These are phyloP conservation scores for Ormosia semicastrata DNA, from an alignment of 306 rosid genomes.

Conservation along the genomic window DNA sequence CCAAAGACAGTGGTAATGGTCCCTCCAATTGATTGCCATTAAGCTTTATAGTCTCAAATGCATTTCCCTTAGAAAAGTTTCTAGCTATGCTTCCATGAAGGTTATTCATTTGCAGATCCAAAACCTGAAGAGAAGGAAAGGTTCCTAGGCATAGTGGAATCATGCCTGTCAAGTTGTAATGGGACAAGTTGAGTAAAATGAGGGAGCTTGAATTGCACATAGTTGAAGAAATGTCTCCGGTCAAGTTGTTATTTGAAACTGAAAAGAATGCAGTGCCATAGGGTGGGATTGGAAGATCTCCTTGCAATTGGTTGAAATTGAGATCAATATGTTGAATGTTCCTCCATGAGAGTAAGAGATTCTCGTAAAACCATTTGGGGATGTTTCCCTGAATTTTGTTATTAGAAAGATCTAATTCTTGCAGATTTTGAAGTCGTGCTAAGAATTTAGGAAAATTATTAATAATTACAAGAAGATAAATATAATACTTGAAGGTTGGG, in stretches of 20 bases:
- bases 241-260: too few species aligned
- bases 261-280: not conserved
- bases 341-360: not conserved
- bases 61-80: not conserved
- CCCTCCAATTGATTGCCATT: slow-evolving; percentile 40
- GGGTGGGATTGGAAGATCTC: slow-evolving; percentile 20
- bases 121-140: not conserved
- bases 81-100: slow-evolving; percentile 28
- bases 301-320: slow-evolving; percentile 31
- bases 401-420: not conserved
- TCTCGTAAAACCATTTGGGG: slow-evolving; percentile 25
- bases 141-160: slow-evolving; percentile 31
- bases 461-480: slow-evolving; percentile 25
- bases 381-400: slow-evolving; percentile 13
- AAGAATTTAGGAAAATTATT: slow-evolving; percentile 20
- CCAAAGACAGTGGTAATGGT: slow-evolving; percentile 24
- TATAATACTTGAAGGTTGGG: not conserved
- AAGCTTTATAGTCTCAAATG: slow-evolving; percentile 5
- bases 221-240: slow-evolving; percentile 12
- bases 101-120: slow-evolving; percentile 36
- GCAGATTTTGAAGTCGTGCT: not conserved
- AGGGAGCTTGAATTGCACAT: slow-evolving; percentile 9
- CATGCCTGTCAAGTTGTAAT: not conserved
- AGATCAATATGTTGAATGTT: fast-evolving
- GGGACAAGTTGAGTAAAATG: not conserved